phyloP scores from a whole-genome alignment of 192 early-diverging fungal genomes.

The Podila verticillata region DNA sequence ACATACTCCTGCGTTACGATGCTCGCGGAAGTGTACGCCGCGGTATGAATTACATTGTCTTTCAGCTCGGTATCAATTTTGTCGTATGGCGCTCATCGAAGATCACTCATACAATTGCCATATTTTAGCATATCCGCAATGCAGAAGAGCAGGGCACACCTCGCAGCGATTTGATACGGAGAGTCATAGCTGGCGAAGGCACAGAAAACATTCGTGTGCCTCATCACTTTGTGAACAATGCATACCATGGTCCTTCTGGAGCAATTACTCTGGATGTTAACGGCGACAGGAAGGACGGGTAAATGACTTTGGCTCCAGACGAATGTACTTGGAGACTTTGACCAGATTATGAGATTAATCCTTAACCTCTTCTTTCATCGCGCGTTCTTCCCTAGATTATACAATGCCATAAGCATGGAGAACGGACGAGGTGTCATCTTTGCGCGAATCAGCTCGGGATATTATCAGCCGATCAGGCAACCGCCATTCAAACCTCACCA shows the following conservation, averaged over 20 bases:
- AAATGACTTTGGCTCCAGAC: neutral
- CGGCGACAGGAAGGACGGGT: constrained; percentile 21
- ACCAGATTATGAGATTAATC: neutral
- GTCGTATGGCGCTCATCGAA: neutral
- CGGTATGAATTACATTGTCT: constrained; percentile 16
- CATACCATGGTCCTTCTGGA: constrained; percentile 16
- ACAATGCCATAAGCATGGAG: neutral
- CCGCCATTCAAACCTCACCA: constrained; percentile 1
- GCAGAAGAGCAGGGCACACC: neutral
- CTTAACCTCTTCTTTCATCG: neutral
- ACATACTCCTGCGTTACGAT: constrained; percentile 57
- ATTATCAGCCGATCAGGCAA: neutral
- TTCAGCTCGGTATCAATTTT: neutral
- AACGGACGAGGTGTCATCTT: constrained; percentile 1
- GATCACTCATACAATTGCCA: neutral
- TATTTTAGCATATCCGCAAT: neutral
- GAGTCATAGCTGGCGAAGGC: constrained; percentile 8
- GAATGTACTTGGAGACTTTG: neutral
- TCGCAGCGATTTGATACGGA: neutral
- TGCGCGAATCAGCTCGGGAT: neutral
- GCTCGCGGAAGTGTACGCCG: constrained; percentile 49
- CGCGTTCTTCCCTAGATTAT: neutral
- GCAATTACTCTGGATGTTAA: constrained; percentile 1
- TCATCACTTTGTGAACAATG: neutral
- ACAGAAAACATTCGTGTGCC: neutral